Evolutionary conservation across 2,329 filamentous ascomycete species (phyloP), one percentile per base, ranked within the genome.

Genomic region (Tolypocladium cylindrosporum): DNA sequence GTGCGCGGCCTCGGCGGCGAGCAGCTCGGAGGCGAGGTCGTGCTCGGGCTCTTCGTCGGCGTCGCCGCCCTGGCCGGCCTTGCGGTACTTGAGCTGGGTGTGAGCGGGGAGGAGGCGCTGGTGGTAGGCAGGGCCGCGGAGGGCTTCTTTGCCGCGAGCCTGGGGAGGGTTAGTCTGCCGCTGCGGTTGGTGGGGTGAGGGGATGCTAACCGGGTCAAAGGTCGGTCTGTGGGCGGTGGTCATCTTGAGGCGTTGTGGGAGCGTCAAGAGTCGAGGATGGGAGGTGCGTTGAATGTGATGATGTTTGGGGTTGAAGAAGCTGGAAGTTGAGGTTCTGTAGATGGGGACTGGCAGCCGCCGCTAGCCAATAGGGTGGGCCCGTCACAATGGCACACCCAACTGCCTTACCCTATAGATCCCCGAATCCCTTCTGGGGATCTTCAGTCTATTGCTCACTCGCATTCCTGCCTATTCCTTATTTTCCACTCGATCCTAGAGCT

Each of bases 21-120:
- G 81, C 39, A 99, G 86, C 75, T 99, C 92, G 53, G 91, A 88
- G 65, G 91, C 87, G 56, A 99, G 83, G 71, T 99, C 93, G 69
- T 89, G 90, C 57, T 69, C 60, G 59, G 81, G 76, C 63, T 95
- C 91, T 41, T 87, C 87, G 55, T 73, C 72, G 39, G 88, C 88
- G 63, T 86, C 87, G 63, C 90, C 90, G 66, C 94, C 94, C 77
- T 99, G 94, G 51, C 91, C 92, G n/a, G 88, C 78, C 53, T 82
- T 86, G 78, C 91, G 85, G 70, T 87, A 89, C 77, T 99, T 99
- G 69, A 99, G 86, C 63, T 90, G 87, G 14, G 90, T 97, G 73
- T 99, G 89, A 39, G 94, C 94, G 40, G 94, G 93, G 16, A 97
- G 86, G 19, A 97, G 88, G 66, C 94, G 89, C 75, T 97, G 93